Evolutionary conservation across 1,139 yeast species (phyloP), one percentile per base, ranked within the genome.

Genomic region (Candida dubliniensis): DNA sequence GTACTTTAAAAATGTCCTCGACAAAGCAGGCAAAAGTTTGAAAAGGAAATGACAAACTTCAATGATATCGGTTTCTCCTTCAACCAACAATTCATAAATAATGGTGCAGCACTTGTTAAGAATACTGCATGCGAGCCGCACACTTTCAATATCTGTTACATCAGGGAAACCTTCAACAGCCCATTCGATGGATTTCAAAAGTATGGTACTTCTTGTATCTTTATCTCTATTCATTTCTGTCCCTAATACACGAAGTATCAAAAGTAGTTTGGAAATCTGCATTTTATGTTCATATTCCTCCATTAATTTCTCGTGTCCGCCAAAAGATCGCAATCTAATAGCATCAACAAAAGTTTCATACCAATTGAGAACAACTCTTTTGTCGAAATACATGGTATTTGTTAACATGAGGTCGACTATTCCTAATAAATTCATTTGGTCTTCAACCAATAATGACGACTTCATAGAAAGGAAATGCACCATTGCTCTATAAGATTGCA

Each of bases 61-160:
- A 3, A 54, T 56, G 8, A 56, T 58, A 2, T 56, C 54, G 13
- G 57, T 55, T 9, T 58, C 57, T 8, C 57, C 62, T 7, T 54
- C 51, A 31, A 55, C 52, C 35, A 67, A 57, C 9, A 65, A 58
- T 2, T 43, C 32, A 8, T 77, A 72, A 37, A 64, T 68, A 44
- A 55, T 61, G 39, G 54, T 63, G 55, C 81, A 75, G 18, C 76
- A 71, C 23, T 82, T 68, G 40, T 81, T 68, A 51, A 84, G 57
- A 31, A 82, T 69, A 35, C 84, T 77, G 50, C 80, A 75, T 0
- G 90, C 84, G 51, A 85, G 66, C 61, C 95, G 72, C 2, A 81
- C 61, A 18, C 83, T 81, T 38, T 79, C 83, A 29, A 79, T 55
- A 55, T 82, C 87, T 14, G 71, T 64, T 2, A 76, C 72, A 8